Evolutionary conservation across 2,329 filamentous ascomycete species (phyloP), one percentile per base, ranked within the genome.

Genomic region (Colletotrichum lini): DNA sequence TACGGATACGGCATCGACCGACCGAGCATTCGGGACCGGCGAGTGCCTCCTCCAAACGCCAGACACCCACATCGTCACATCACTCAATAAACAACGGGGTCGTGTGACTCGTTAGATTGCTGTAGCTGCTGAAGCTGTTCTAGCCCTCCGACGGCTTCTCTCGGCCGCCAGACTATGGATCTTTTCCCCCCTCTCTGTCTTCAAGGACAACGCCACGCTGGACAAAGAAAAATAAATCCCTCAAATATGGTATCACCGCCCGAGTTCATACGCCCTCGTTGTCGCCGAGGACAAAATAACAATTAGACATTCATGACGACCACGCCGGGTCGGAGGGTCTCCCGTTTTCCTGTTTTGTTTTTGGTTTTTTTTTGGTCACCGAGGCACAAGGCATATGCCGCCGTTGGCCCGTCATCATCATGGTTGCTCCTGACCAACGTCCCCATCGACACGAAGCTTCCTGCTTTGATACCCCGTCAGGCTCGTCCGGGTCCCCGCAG

Each of bases 401-500:
- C 53, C 50, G 42, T 10, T n/a, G 26, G 42, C 35, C 59, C 54
- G 23, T 65, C 50, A 44, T 72, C 58, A 66, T 72, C 74, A 73
- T 75, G 73, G 70, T 73, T 76, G 60, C 69, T 75, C 76, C 67
- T 79, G 65, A 18, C 65, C 62, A 75, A 9, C 72, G 72, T 44
- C 73, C 69, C 72, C 60, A 30, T 72, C 72, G 56, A 70, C 21
- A 18, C 64, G 76, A 76, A 75, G 76, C 78, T 80, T 83, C 67
- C 82, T 81, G 73, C 74, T 82, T 65, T 83, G 80, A 73, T 87
- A 87, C 18, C 82, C 83, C n/a, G 81, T 76, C 74, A 88, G 79
- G 76, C 85, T 89, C 35, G 83, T 83, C 67, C 84, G 82, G 61
- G 84, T 79, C n/a, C 87, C 86, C 0, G 87, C 85, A 68, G 84